Evolutionary conservation across 345 rosid genomes (phyloP).

Genomic region (Moringa oleifera): DNA sequence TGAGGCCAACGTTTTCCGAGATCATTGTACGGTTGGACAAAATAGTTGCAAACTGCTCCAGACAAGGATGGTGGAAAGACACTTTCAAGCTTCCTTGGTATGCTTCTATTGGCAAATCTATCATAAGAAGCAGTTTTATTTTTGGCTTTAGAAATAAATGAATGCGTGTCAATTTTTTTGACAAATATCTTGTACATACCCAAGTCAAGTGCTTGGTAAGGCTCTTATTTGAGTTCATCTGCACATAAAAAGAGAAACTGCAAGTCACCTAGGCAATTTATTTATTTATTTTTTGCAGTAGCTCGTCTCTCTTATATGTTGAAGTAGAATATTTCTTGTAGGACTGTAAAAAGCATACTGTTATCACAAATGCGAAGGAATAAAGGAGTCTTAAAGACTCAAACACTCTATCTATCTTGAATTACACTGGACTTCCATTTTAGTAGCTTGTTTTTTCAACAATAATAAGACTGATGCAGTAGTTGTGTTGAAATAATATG

Average conservation of each 20-base stretch:
- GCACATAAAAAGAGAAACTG: neutral
- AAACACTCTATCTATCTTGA: neutral
- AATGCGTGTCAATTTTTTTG: neutral
- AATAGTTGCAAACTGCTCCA: constrained; percentile 64
- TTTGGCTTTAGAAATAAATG: neutral
- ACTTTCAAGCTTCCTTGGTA: constrained; percentile 97
- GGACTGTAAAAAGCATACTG: neutral
- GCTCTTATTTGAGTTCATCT: too few species aligned
- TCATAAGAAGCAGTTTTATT: neutral
- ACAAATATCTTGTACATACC: neutral
- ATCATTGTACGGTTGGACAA: constrained; percentile 74
- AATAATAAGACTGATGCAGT: neutral
- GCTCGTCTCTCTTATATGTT: neutral
- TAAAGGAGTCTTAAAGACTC: neutral
- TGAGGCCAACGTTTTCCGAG: constrained; percentile 76
- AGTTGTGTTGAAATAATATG: neutral
- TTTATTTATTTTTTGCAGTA: too few species aligned
- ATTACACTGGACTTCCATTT: neutral
- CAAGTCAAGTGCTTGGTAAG: neutral
- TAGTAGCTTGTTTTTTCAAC: neutral
- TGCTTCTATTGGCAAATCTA: constrained; percentile 10
- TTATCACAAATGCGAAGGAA: neutral
- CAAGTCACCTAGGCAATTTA: neutral
- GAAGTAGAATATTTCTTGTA: too few species aligned
- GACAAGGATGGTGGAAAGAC: constrained; percentile 95